A percentile compares a stretch with the other conserved stretches of the same genome.
These are phyloP conservation scores for Asterochloris sp. DNA, from an alignment of 139 green algal species.

Conservation along the genomic window DNA sequence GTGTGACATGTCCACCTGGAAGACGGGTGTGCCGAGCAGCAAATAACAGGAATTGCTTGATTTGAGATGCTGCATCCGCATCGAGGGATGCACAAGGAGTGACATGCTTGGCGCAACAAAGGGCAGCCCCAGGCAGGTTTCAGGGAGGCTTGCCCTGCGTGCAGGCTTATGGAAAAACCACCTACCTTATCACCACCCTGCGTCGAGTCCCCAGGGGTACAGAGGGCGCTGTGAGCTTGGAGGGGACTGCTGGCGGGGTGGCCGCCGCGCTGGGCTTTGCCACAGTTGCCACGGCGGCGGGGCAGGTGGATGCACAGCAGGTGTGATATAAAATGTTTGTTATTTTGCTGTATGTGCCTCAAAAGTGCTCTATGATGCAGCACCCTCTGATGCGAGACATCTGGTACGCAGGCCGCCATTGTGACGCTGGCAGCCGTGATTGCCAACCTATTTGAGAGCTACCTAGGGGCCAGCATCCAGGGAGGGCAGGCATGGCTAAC, in stretches of 20 bases:
- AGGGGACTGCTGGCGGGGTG: constrained; percentile 85
- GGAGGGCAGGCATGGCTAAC: constrained; percentile 77
- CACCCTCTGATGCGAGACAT: not conserved
- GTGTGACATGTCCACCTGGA: too few relatives aligned
- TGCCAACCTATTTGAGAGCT: constrained; percentile 90
- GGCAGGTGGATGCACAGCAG: constrained; percentile 39
- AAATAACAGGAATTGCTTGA: too few relatives aligned
- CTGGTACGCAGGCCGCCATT: constrained; percentile 42
- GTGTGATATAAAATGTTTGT: not conserved
- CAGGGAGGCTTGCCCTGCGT: not conserved
- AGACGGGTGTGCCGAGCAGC: too few relatives aligned
- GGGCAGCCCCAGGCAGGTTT: too few relatives aligned
- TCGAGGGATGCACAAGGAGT: too few relatives aligned
- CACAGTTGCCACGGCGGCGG: constrained; percentile 33
- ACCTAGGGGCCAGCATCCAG: constrained; percentile 82
- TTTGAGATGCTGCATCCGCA: not conserved
- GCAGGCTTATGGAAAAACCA: constrained; percentile 89
- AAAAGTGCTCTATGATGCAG: not conserved
- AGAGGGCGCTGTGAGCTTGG: constrained; percentile 92
- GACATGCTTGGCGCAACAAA: too few relatives aligned
- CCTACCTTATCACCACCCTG: constrained; percentile 83
- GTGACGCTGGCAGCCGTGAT: constrained; percentile 55
- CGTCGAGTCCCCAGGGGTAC: constrained; percentile 85
- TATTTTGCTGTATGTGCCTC: not conserved
- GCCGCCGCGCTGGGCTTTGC: constrained; percentile 60